Base-by-base conservation (phyloP, 2,329 filamentous ascomycete species). In the Epichloe gansuensis region DNA sequence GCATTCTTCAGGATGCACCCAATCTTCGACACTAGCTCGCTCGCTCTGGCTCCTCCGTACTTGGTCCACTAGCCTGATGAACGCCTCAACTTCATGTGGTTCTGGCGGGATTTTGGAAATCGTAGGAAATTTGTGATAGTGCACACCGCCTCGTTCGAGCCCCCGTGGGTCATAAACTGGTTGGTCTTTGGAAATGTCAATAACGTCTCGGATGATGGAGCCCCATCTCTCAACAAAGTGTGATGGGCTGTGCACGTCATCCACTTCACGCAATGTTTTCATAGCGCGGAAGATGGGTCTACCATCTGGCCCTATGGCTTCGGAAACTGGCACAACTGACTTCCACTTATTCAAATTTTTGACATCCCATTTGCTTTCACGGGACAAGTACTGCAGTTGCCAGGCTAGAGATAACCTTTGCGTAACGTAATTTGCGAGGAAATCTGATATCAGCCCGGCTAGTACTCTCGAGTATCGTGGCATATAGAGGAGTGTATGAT, bases 271-370 rank as follows among this genome's bases (percentile, higher is more conserved):
- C 21, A 97, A 77, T 0, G 93, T 97, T 69, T 97, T 96, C 77
- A 96, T 86, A 3, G 89, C 91, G 28, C 88, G 82, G 65, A 96
- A 96, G 4, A 90, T 74, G 13, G 81, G 81, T 0, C 57, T 57
- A 39, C 55, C 63, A 6, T 48, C 34, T 5, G 62, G 68, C 3
- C 79, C 87, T 55, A 97, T 93, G 3, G 85, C 82, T 1, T 78
- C 76, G 0, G 88, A 94, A 1, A 95, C 87, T 0, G 90, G 86
- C 1, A 73, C 69, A 1, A 94, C 86, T 17, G 81, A 82, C 66
- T 88, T 80, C 91, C 91, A 97, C 65, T 97, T 97, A 54, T 80
- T 82, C 11, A 96, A 75, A 62, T 97, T 97, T 71, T 97, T 97
- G 59, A 97, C 89, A 63, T 96, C 91, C 91, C 91, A 97, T 70